Percentiles rank a stretch among this genome's conserved stretches.
Evolutionary conservation across 2,329 filamentous ascomycete species (phyloP).

Genomic region (Monosporascus sp.): DNA sequence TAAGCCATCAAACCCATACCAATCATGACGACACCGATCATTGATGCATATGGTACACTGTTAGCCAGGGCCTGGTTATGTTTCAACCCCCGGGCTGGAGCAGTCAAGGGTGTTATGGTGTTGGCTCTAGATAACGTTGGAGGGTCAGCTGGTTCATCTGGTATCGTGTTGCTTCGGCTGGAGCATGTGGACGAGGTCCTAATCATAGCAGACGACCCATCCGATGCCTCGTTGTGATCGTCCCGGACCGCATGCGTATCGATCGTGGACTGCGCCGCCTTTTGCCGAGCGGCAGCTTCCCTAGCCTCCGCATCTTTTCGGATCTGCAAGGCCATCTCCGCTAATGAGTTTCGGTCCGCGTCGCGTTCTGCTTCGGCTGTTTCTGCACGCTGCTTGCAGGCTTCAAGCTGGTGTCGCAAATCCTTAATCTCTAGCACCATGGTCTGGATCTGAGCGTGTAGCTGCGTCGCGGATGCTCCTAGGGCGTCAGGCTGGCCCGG

Average conservation of each 20-base stretch:
- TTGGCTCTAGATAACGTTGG: conserved; percentile 43
- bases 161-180: conserved; percentile 16
- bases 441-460: conserved; percentile 68
- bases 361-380: conserved; percentile 73
- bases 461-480: conserved; percentile 32
- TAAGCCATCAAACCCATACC: conserved; percentile 84
- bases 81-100: conserved; percentile 33
- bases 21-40: conserved; percentile 75
- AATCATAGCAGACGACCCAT: conserved; percentile 11
- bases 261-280: conserved; percentile 31
- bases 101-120: conserved; percentile 42
- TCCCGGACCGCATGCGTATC: conserved; percentile 22
- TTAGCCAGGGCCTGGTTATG: conserved; percentile 45
- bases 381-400: conserved; percentile 73
- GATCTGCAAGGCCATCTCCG: conserved; percentile 83
- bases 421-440: conserved; percentile 77
- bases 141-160: conserved; percentile 32
- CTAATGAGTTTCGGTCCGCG: conserved; percentile 66
- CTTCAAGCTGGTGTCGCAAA: conserved; percentile 73
- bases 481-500: conserved; percentile 29
- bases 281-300: conserved; percentile 38
- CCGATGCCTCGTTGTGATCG: conserved; percentile 11
- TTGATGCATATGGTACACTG: conserved; percentile 70
- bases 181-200: conserved; percentile 20
- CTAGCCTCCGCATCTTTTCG: conserved; percentile 60